phyloP scores from a whole-genome alignment of 1,284 basidiomycete genomes.

The Apiotrichum porosum region DNA sequence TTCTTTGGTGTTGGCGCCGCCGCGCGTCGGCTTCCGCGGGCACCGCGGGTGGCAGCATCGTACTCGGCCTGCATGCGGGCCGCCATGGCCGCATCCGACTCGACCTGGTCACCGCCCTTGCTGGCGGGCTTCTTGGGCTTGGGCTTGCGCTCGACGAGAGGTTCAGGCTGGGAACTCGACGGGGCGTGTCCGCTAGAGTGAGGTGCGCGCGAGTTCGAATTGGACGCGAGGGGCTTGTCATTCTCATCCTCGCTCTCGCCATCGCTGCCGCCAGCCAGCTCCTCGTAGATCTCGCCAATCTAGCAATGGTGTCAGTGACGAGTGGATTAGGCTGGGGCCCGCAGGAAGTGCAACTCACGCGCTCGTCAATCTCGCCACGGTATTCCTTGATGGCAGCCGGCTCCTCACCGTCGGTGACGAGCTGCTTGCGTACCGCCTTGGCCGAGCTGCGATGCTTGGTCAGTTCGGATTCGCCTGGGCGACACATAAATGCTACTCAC shows the following conservation, averaged over 20 bases:
- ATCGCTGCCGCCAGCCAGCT: conserved; percentile 12
- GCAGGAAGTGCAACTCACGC: conserved; percentile 25
- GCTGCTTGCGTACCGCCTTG: conserved; percentile 44
- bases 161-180: no score
- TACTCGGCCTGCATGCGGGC: conserved; percentile 31
- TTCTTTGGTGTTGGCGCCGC: conserved; percentile 31
- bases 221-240: neutral
- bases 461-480: neutral
- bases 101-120: conserved; percentile 15
- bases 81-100: conserved; percentile 30
- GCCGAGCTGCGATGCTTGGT: conserved; percentile 33
- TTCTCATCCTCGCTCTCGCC: neutral
- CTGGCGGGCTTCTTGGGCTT: conserved; percentile 6
- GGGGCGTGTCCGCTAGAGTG: no score
- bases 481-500: conserved; percentile 14
- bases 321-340: no score
- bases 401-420: conserved; percentile 38
- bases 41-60: conserved; percentile 18
- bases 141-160: neutral
- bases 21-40: conserved; percentile 20
- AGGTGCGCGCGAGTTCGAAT: no score
- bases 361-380: conserved; percentile 38
- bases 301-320: conserved; percentile 8
- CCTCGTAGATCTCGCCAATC: conserved; percentile 41
- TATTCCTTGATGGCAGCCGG: conserved; percentile 37